phyloP scores from a whole-genome alignment of 2,329 filamentous ascomycete genomes.

The Monosporascus sp. region DNA sequence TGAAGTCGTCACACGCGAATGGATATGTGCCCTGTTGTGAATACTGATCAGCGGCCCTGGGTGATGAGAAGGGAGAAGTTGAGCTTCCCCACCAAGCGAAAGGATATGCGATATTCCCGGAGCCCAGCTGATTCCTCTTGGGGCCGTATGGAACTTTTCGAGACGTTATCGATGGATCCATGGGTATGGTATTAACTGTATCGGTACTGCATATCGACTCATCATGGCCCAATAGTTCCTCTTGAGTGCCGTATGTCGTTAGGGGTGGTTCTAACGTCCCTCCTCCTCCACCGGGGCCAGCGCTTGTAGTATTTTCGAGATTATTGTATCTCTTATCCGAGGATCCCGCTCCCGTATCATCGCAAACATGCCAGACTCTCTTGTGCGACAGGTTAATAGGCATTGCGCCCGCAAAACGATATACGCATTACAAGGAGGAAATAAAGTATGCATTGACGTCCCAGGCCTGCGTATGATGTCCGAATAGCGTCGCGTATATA shows the following conservation, averaged over 20 bases:
- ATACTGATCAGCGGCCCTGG: not conserved
- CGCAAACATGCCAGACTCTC: not conserved
- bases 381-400: not conserved
- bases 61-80: not conserved
- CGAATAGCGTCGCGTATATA: not conserved
- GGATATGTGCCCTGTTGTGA: not conserved
- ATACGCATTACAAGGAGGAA: not conserved
- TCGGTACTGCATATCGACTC: not conserved
- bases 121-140: not conserved
- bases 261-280: not conserved
- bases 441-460: not conserved
- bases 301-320: not conserved
- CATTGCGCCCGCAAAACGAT: not conserved
- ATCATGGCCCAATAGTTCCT: not conserved
- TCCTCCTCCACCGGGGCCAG: not conserved
- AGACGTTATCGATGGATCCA: not conserved
- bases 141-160: not conserved
- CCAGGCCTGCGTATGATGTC: not conserved
- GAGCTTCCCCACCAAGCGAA: not conserved
- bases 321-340: not conserved
- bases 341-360: not conserved
- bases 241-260: not conserved
- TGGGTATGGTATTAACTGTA: not conserved
- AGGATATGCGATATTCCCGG: not conserved
- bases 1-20: not conserved